Evolutionary conservation across 116 monocot genomes (phyloP), one percentile per base, ranked within the genome.

Genomic region (Thalassia testudinum): DNA sequence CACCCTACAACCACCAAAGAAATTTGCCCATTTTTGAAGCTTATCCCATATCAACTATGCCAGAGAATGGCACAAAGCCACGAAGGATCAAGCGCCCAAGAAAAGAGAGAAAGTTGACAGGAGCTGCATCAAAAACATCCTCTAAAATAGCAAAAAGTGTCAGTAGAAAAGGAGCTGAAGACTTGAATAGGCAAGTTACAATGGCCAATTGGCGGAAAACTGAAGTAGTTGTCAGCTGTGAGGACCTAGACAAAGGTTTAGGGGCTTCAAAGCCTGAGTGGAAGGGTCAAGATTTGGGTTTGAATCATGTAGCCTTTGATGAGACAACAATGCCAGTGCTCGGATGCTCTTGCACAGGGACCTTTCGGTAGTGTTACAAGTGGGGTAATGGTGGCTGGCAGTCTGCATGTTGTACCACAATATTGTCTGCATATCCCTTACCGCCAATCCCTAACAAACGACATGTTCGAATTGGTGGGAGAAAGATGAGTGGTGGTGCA

Each of bases 301-400:
- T 87, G 47, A 80, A 77, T 30, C 69, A 74, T 47, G 80, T 89
- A 17, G 20, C 70, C 0, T 83, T 70, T 25, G 82, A 89, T 26
- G 83, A 83, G 12, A 53, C 77, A 1, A 83, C 68, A 0, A 83
- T 89, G 83, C 77, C 80, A 2, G 70, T 59, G 2, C 89, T 83
- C 0, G 89, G 77, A 0, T 89, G 89, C 30, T 89, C 89, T 1
- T 89, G 89, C 69, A 89, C 89, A 0, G 89, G 89, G 5, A 62
- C 44, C 54, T 45, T 71, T 7, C 71, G 61, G 21, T 80, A 71
- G 27, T 89, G 89, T 62, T 89, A 89, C 65, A 89, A 77, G 42
- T 89, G 89, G 89, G 89, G 89, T 7, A 83, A 76, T 44, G 83
- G 83, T 0, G 89, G 89, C 0, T 89, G 89, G 89, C 89, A 89